A percentile compares a stretch with the other conserved stretches of the same genome.
phyloP scores from a whole-genome alignment of 2,329 filamentous ascomycete species.

The Pyrenophora tritici-repentis region DNA sequence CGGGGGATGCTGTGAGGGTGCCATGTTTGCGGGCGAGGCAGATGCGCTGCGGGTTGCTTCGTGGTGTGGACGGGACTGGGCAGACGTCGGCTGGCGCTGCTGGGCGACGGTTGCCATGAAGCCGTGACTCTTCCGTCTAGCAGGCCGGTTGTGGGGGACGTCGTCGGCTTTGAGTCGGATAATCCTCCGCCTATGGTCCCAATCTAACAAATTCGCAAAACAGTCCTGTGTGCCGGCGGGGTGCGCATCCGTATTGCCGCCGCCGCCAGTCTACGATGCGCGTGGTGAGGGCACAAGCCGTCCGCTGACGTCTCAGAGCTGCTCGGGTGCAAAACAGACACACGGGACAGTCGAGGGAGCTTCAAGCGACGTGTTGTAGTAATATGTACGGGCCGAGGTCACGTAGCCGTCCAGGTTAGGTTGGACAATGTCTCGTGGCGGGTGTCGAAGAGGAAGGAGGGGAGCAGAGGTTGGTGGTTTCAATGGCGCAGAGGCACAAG shows the following conservation, averaged over 20 bases:
- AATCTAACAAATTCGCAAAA: slow-evolving; percentile 3
- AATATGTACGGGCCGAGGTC: slow-evolving; percentile 8
- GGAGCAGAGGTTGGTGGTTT: slow-evolving; percentile 24
- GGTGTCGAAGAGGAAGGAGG: slow-evolving; percentile 15
- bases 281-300: slow-evolving; percentile 15
- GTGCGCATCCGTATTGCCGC: slow-evolving; percentile 25
- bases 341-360: slow-evolving; percentile 6
- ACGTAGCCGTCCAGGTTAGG: slow-evolving; percentile 6
- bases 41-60: slow-evolving; percentile 48
- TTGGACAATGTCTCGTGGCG: slow-evolving; percentile 20
- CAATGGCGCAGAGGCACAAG: slow-evolving; percentile 15
- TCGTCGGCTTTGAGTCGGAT: slow-evolving; percentile 22
- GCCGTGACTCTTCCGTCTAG: slow-evolving; percentile 22
- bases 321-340: slow-evolving; percentile 16
- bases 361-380: slow-evolving; percentile 9
- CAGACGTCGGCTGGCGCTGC: slow-evolving; percentile 40
- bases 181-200: slow-evolving; percentile 11
- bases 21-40: slow-evolving; percentile 51
- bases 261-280: slow-evolving; percentile 21
- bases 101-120: slow-evolving; percentile 47
- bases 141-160: slow-evolving; percentile 13
- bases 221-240: slow-evolving; percentile 13
- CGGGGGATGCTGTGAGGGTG: slow-evolving; percentile 54
- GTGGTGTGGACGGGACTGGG: slow-evolving; percentile 43
- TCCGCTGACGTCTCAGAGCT: slow-evolving; percentile 37